Percentiles rank a stretch among this genome's conserved stretches.
phyloP scores from a whole-genome alignment of 306 rosid species.

The Elaeagnus macrophylla region DNA sequence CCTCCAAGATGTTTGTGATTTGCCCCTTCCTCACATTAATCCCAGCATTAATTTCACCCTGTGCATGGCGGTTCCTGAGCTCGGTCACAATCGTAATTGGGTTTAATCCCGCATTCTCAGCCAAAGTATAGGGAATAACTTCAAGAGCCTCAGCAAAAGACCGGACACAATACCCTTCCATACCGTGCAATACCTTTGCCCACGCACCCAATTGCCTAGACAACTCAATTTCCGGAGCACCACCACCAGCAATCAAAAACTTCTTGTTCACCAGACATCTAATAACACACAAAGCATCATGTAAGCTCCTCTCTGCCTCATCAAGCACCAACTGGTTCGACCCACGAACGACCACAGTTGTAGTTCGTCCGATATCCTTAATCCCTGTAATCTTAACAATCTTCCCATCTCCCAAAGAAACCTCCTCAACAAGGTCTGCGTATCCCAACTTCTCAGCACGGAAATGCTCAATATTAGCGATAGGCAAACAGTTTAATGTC shows the following conservation, averaged over 20 bases:
- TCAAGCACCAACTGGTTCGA: constrained; percentile 77
- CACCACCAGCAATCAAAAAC: constrained; percentile 94
- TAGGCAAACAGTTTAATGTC: constrained; percentile 86
- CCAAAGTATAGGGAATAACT: constrained; percentile 88
- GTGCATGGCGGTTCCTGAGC: constrained; percentile 92
- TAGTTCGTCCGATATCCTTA: constrained; percentile 88
- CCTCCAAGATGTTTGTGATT: constrained; percentile 94
- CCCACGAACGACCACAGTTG: constrained; percentile 84
- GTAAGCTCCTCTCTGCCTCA: constrained; percentile 93
- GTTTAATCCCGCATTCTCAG: constrained; percentile 95
- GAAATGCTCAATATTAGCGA: constrained; percentile 87
- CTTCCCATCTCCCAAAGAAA: constrained; percentile 86
- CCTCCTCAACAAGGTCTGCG: constrained; percentile 92
- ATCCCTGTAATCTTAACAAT: constrained; percentile 85
- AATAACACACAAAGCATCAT: constrained; percentile 93
- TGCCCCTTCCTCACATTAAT: constrained; percentile 99
- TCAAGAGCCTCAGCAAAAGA: constrained; percentile 96
- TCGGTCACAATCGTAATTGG: constrained; percentile 87
- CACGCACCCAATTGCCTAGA: constrained; percentile 96
- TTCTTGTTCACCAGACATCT: constrained; percentile 86
- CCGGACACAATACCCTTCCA: constrained; percentile 88
- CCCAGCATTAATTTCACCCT: constrained; percentile 91
- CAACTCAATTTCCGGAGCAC: constrained; percentile 94
- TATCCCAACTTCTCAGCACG: constrained; percentile 78
- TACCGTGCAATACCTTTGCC: constrained; percentile 97